Base-by-base conservation (phyloP, 2,329 filamentous ascomycete species). In the Phoma herbarum region DNA sequence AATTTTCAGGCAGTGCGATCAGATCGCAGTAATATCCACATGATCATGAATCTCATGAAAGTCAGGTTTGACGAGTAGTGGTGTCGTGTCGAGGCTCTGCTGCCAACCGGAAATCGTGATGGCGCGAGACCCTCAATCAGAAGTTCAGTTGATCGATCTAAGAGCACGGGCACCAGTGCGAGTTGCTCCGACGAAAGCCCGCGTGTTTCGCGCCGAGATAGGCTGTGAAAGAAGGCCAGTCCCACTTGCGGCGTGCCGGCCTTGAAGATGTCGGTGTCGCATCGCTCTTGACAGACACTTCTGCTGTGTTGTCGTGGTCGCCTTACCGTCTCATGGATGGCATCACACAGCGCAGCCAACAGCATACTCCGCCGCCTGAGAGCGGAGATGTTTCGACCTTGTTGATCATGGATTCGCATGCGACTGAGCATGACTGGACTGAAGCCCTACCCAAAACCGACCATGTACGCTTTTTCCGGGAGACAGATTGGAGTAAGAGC, bases 391-490 rank as follows among this genome's bases (percentile, higher is more conserved):
- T 57, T 57, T 54, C 44, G 28, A 50, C 53, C 28, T 31, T 44
- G 55, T 54, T 35, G 55, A 58, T 35, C 28, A 53, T 62, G 41
- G 45, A 33, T 46, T 26, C 37, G 46, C 33, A 31, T 46, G 68
- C 69, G 63, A 2, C 22, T 25, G 50, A 59, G 50, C 46, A 50
- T 29, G 71, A 74, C 66, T 76, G 73, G 74, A 74, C 72, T 4
- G 60, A 59, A 26, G 62, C 65, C 29, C 62, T 76, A 5, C 72
- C 70, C 26, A 54, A 72, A 35, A 74, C 67, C 4, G 65, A 68
- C 18, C 73, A 76, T 65, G 66, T 75, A 14, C 69, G 67, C 59
- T 75, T 76, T 61, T 75, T 76, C 52, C 63, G 66, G 29, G 49
- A 63, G 5, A 69, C 65, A 0, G 63, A 75, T 51, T 76, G 73